Evolutionary conservation across 2,329 filamentous ascomycete species (phyloP).

Genomic region (Dactylellina drechsleri): DNA sequence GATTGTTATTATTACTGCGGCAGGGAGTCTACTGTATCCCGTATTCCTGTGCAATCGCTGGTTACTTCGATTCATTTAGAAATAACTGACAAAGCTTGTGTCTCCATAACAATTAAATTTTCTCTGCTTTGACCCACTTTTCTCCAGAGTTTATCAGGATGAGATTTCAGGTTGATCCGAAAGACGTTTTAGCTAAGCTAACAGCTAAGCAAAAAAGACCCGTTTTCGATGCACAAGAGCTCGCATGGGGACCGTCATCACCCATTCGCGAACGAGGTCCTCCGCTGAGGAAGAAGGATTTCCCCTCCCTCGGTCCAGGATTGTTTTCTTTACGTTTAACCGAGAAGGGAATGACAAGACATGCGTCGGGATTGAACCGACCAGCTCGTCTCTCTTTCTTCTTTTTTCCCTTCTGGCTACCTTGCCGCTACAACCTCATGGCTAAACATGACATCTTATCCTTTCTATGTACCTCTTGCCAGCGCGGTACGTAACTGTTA

Average conservation of each 20-base stretch:
- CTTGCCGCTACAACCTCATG: conserved; percentile 54
- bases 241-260: conserved; percentile 38
- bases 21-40: too few species aligned
- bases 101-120: background rate
- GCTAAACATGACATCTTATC: conserved; percentile 50
- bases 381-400: conserved; percentile 11
- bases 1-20: too few species aligned
- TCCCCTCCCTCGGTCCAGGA: conserved; percentile 42
- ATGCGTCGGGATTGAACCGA: conserved; percentile 46
- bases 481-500: conserved; percentile 25
- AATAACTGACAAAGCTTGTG: conserved; percentile 15
- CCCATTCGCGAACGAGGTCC: conserved; percentile 42
- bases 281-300: conserved; percentile 14
- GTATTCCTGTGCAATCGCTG: too few species aligned
- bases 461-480: conserved; percentile 22
- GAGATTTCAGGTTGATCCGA: conserved; percentile 49
- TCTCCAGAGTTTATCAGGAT: conserved; percentile 15
- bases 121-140: conserved; percentile 36
- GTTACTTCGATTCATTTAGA: background rate
- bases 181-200: conserved; percentile 17
- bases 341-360: conserved; percentile 52
- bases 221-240: conserved; percentile 47
- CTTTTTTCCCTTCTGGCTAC: conserved; percentile 19
- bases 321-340: conserved; percentile 40
- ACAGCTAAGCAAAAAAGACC: conserved; percentile 20